Evolutionary conservation across 2,329 filamentous ascomycete species (phyloP), one percentile per base, ranked within the genome.

Genomic region (Diaporthe eres): DNA sequence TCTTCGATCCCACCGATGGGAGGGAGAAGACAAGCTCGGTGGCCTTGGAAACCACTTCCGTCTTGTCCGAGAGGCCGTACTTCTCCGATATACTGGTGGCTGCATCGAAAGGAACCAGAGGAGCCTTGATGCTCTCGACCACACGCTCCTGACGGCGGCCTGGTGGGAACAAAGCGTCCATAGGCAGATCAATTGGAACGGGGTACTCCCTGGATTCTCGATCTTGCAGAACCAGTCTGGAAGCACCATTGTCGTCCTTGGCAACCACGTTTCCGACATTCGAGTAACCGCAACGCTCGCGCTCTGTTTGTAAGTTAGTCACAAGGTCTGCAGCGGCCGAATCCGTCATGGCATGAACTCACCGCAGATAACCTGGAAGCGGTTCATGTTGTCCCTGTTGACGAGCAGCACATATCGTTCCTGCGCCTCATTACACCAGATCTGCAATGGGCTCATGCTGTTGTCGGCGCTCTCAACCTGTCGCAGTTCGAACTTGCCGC

Each of bases 391-490:
- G 28, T 97, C 93, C 71, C 92, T 91, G 77, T 96, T 95, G 77
- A 99, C 92, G 12, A 97, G 92, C 80, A 99, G 87, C 10, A 99
- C 97, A 81, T 99, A 99, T 83, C 97, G 91, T 85, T 99, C 97
- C 83, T 99, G 97, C 0, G 97, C 95, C 84, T 98, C 96, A 80
- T 96, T 98, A 84, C 97, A 98, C 96, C 96, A 98, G 63, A 99
- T 98, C 83, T 98, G 95, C 75, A 99, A 90, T 28, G 97, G 97
- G 81, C 95, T 98, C 94, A 99, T 96, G 82, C 95, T 94, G 78
- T 89, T 92, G 84, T 98, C 97, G 2, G 95, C 94, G 82, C 92
- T 98, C 82, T 98, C 95, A 51, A 99, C 90, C 81, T 98, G 95
- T 78, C 97, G 92, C n/a, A 99, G 89, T 84, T 99, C 96, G 79